These are phyloP conservation scores for Boletus smithii DNA, from an alignment of 1,284 basidiomycete species.

Conservation along the genomic window DNA sequence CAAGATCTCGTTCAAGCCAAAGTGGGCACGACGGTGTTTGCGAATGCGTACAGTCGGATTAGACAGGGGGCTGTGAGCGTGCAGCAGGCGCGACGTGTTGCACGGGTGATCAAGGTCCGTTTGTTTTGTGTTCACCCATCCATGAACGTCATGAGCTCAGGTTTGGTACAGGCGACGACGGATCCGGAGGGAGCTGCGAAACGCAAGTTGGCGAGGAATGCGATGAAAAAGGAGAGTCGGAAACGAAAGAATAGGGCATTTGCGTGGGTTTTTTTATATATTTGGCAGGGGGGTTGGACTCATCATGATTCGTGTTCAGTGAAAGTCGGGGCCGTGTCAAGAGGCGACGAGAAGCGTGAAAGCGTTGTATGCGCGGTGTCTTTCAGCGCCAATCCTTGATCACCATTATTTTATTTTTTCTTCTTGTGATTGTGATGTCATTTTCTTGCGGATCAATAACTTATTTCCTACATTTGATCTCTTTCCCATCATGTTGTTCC, in stretches of 20 bases:
- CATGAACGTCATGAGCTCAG: too few species aligned
- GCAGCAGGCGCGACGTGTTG: constrained; percentile 70
- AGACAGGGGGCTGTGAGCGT: constrained; percentile 69
- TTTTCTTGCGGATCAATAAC: too few species aligned
- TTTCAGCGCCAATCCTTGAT: too few species aligned
- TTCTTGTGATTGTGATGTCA: too few species aligned
- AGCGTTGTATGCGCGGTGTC: too few species aligned
- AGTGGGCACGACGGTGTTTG: constrained; percentile 82
- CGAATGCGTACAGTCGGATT: constrained; percentile 75
- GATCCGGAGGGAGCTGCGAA: constrained; percentile 78
- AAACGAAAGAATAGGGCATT: constrained; percentile 70
- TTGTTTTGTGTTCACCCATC: not conserved
- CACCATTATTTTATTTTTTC: too few species aligned
- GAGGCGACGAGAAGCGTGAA: constrained; percentile 33
- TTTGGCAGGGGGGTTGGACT: not conserved
- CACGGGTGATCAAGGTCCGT: constrained; percentile 56
- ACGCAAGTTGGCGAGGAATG: constrained; percentile 66
- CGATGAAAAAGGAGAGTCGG: constrained; percentile 75
- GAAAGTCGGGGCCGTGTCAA: constrained; percentile 41
- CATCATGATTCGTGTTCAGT: constrained; percentile 21
- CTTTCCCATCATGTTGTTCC: too few species aligned
- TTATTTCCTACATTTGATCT: too few species aligned
- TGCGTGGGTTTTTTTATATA: constrained; percentile 43
- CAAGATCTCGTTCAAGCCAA: constrained; percentile 85
- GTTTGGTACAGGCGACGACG: constrained; percentile 50